phyloP scores from a whole-genome alignment of 202 grass and related monocot genomes.

The Setaria italica region DNA sequence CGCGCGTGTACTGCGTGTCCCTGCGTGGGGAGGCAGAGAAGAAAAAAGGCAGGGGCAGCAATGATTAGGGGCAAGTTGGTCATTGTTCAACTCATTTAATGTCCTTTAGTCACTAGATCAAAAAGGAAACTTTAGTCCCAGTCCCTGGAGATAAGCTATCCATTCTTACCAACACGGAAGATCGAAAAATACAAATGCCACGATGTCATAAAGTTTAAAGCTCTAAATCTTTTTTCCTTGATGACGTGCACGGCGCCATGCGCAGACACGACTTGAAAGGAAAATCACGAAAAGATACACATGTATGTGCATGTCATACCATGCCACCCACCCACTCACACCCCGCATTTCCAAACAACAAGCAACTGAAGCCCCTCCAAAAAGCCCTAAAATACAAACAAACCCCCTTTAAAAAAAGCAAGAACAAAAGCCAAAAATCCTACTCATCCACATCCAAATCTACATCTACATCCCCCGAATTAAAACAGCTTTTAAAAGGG shows the following conservation, averaged over 20 bases:
- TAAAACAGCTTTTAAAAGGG: slow-evolving; percentile 32
- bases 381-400: background rate
- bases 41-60: no score
- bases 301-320: background rate
- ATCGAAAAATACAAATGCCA: background rate
- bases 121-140: no score
- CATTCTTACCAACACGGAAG: background rate
- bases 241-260: background rate
- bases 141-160: no score
- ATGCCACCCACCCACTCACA: background rate
- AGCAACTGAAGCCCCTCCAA: background rate
- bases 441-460: slow-evolving; percentile 14
- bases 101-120: no score
- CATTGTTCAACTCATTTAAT: no score
- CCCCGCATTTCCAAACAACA: background rate
- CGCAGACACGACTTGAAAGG: background rate
- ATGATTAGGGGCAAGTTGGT: no score
- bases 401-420: background rate
- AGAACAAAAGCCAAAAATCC: background rate
- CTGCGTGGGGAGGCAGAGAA: no score
- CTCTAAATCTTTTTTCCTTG: background rate
- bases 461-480: background rate
- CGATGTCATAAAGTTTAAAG: no score
- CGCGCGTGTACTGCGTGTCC: no score
- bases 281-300: background rate